Evolutionary conservation across 2,329 filamentous ascomycete species (phyloP), one percentile per base, ranked within the genome.

Genomic region (Diplocarpon mali): DNA sequence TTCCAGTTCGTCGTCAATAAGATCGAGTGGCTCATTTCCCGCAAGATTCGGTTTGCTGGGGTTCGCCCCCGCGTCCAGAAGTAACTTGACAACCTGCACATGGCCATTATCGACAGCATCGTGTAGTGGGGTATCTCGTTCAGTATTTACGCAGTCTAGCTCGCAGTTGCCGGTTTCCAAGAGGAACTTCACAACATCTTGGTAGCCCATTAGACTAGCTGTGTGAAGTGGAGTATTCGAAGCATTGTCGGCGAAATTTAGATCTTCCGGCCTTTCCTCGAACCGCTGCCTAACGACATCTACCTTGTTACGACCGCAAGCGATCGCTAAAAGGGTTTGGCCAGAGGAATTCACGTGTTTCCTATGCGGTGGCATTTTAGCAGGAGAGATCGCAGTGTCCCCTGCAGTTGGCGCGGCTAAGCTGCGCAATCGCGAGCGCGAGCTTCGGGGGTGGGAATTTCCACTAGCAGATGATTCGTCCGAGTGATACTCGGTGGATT

Each of bases 61-160:
- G 60, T 98, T 93, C 11, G 94, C 90, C 10, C 89, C 90, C 45
- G 89, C 83, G 44, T 83, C 78, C 2, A 98, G 70, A 29, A 98
- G 69, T 9, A 95, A 70, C 57, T 80, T 85, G 35, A 98, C 85
- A 3, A 96, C 90, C 14, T 84, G 85, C 7, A 95, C 63, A 60
- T 98, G 89, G 1, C 86, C 86, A 58, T 98, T 98, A 56, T 96
- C 92, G 24, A 96, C 88, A 5, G 92, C 92, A 67, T 98, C 92
- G 43, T 98, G 82, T 30, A 98, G 73, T 24, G 92, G 92, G 0
- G 92, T 96, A 58, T 98, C 92, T 58, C 86, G 87, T 56, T 88
- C 83, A 57, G 86, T 80, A 57, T 83, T 80, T 46, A 80, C 69
- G 57, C 75, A 90, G 58, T 95, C 85, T 37, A 54, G 46, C 32